A percentile compares a stretch with the other conserved stretches of the same genome.
Evolutionary conservation across 31 red algal genomes (phyloP).

Genomic region (Bonnemaisonia californica): DNA sequence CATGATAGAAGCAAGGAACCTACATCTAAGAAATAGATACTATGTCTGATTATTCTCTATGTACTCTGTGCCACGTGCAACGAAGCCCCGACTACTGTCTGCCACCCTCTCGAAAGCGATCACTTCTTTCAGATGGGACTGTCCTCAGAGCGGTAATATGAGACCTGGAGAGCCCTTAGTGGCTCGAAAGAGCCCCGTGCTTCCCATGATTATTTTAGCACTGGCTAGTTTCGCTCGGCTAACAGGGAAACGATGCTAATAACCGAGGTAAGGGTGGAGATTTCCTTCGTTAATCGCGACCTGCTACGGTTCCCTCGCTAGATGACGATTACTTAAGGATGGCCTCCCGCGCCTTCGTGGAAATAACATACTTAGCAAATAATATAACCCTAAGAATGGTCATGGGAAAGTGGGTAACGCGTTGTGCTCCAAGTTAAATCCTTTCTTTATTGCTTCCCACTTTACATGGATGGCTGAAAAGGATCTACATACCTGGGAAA

Average conservation of each 20-base stretch:
- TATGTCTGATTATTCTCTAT: neutral
- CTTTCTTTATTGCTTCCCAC: too few species aligned
- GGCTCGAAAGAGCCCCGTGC: neutral
- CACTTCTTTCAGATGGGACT: slow-evolving; percentile 17
- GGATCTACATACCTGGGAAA: too few species aligned
- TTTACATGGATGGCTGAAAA: too few species aligned
- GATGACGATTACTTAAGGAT: slow-evolving; percentile 11
- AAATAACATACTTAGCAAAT: too few species aligned
- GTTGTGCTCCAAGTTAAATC: too few species aligned
- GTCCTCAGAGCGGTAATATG: neutral
- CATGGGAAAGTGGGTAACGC: too few species aligned
- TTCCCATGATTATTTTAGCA: neutral
- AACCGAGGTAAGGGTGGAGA: neutral
- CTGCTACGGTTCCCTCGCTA: neutral
- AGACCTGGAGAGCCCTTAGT: neutral
- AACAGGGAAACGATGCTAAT: neutral
- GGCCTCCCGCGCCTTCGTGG: neutral
- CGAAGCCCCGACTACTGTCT: neutral
- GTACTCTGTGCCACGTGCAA: neutral
- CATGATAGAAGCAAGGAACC: neutral
- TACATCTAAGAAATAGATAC: neutral
- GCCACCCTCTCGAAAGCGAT: neutral
- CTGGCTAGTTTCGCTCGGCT: neutral
- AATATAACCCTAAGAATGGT: too few species aligned
- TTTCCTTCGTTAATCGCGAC: neutral